Evolutionary conservation across 2,329 filamentous ascomycete species (phyloP).

Genomic region (Colletotrichum shisoi): DNA sequence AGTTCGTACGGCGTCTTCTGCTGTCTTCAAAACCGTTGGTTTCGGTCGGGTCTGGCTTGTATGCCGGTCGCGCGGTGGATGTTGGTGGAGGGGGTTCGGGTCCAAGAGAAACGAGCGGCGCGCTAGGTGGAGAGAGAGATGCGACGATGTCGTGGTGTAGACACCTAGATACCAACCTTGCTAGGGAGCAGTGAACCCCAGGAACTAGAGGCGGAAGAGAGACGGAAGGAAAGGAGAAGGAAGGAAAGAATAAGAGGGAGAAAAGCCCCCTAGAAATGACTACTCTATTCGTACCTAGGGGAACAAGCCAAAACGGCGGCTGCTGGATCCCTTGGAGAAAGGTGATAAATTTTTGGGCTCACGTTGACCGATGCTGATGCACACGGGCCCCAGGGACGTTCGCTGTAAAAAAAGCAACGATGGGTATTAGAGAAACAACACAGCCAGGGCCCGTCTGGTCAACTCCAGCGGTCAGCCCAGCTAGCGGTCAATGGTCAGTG

Average conservation of each 20-base stretch:
- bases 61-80: conserved; percentile 23
- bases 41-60: not conserved
- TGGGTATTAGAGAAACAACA: not conserved
- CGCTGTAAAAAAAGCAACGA: conserved; percentile 1
- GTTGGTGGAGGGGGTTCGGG: conserved; percentile 16
- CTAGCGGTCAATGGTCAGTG: not conserved
- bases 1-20: not conserved
- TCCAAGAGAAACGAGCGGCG: conserved; percentile 29
- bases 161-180: no score
- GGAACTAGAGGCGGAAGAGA: not conserved
- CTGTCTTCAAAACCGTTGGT: conserved; percentile 25
- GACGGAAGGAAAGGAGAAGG: not conserved
- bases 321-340: not conserved
- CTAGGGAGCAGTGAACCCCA: conserved; percentile 2
- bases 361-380: not conserved
- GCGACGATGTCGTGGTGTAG: conserved; percentile 2
- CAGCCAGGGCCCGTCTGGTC: not conserved
- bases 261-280: not conserved
- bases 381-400: conserved; percentile 5
- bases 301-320: not conserved
- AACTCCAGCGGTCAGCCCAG: not conserved
- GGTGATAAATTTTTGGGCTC: not conserved
- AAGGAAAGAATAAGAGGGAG: not conserved
- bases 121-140: not conserved
- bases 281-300: no score